These are phyloP conservation scores for Cercospora brassicicola DNA, from an alignment of 2,329 filamentous ascomycete species.

Conservation along the genomic window DNA sequence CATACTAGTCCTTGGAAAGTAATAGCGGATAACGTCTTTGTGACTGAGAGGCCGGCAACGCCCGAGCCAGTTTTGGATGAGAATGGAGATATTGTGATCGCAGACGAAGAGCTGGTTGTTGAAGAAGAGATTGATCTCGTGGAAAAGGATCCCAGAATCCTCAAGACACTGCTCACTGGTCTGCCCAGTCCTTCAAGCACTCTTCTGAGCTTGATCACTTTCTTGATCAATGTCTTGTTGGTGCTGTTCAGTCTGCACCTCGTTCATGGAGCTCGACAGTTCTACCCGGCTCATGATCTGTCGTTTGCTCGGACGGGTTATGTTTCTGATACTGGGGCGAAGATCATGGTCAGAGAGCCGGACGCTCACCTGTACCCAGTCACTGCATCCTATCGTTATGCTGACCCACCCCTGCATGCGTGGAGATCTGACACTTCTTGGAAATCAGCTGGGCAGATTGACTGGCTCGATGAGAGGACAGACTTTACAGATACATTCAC, in stretches of 20 bases:
- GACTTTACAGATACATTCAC: slow-evolving; percentile 77
- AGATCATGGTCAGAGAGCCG: slow-evolving; percentile 81
- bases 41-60: slow-evolving; percentile 45
- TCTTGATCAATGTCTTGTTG: slow-evolving; percentile 67
- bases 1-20: slow-evolving; percentile 37
- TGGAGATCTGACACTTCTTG: slow-evolving; percentile 57
- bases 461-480: slow-evolving; percentile 69
- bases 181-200: slow-evolving; percentile 71
- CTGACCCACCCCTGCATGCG: slow-evolving; percentile 31
- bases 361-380: slow-evolving; percentile 72
- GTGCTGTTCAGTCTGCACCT: slow-evolving; percentile 73
- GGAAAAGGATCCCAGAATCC: slow-evolving; percentile 57
- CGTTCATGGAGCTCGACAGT: slow-evolving; percentile 69
- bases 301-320: slow-evolving; percentile 87
- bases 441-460: slow-evolving; percentile 65
- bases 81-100: slow-evolving; percentile 38
- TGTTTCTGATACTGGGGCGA: slow-evolving; percentile 76
- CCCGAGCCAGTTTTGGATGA: slow-evolving; percentile 30
- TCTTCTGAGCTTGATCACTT: slow-evolving; percentile 57
- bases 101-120: slow-evolving; percentile 58
- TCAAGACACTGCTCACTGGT: slow-evolving; percentile 71
- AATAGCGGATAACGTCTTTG: slow-evolving; percentile 38
- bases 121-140: slow-evolving; percentile 63
- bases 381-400: slow-evolving; percentile 61
- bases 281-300: slow-evolving; percentile 70